Base-by-base conservation (phyloP, 1,284 basidiomycete species). In the Rhodofomes roseus region DNA sequence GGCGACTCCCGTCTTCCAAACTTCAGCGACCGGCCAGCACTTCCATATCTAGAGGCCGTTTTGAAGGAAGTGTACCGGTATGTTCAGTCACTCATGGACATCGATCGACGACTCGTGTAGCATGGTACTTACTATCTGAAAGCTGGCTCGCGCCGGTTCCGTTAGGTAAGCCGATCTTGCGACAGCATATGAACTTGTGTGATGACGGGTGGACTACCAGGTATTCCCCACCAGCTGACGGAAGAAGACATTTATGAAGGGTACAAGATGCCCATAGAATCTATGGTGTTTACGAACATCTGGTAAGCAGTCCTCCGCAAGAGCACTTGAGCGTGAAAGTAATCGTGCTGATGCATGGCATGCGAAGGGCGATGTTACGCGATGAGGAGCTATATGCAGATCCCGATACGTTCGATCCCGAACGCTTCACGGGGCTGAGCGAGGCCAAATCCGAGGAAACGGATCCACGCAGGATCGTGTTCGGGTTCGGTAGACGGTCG, bases 31-130 rank as follows among this genome's bases (percentile, higher is more conserved):
- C 61, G 65, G 9, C 52, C 54, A 0, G 55, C 57, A 1, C 62
- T 74, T 0, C 71, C 68, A 1, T 74, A 73, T 54, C 56, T 71
- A 12, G 60, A 66, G 27, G 70, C 71, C 1, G 44, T 73, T 4
- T 44, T 70, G 14, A 68, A 69, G 57, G 73, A 74, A 79, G 53
- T 54, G 12, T 51, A 31, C 34, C 27, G 50, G 50, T 51, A 36
- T 29, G 50, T 41, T 18, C n/a, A n/a, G n/a, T n/a, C n/a, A 9
- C 8, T 22, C 22, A 9, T 11, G 22, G 8, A n/a, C n/a, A n/a
- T n/a, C n/a, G n/a, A n/a, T n/a, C n/a, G n/a, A n/a, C n/a, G n/a
- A n/a, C n/a, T n/a, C n/a, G n/a, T n/a, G n/a, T n/a, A n/a, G 65
- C 63, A 63, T 22, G 6, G 4, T 22, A 7, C n/a, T 25, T 25